phyloP scores from a whole-genome alignment of 202 grass and related monocot genomes.

The Panicum virgatum region DNA sequence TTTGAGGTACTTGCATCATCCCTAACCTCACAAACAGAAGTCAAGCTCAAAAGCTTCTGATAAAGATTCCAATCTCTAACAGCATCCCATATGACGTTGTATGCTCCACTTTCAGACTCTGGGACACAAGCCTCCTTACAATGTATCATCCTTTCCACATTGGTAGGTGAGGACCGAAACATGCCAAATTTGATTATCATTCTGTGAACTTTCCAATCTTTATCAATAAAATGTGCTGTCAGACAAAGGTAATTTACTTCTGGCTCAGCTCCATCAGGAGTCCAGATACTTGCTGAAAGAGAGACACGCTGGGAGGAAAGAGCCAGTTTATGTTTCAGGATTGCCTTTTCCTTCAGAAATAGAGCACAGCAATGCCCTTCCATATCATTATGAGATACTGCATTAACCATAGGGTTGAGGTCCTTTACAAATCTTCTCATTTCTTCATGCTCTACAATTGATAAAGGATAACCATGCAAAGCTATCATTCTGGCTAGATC shows the following conservation, averaged over 20 bases:
- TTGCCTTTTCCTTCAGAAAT: slow-evolving; percentile 55
- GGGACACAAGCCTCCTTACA: slow-evolving; percentile 43
- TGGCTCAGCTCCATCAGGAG: slow-evolving; percentile 38
- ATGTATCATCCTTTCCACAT: slow-evolving; percentile 62
- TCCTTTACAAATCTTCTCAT: slow-evolving; percentile 52
- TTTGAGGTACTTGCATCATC: slow-evolving; percentile 33
- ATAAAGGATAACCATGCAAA: slow-evolving; percentile 53
- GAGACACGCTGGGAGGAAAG: slow-evolving; percentile 37
- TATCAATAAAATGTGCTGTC: slow-evolving; percentile 55
- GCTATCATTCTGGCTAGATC: slow-evolving; percentile 52
- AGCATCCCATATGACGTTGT: slow-evolving; percentile 50
- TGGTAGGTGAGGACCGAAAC: slow-evolving; percentile 48
- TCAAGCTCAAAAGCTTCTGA: slow-evolving; percentile 56
- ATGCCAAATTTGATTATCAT: slow-evolving; percentile 62
- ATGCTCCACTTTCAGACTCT: slow-evolving; percentile 52
- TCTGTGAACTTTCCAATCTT: slow-evolving; percentile 52
- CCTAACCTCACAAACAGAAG: slow-evolving; percentile 49
- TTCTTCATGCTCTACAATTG: slow-evolving; percentile 58
- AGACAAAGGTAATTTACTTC: slow-evolving; percentile 57
- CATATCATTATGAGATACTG: slow-evolving; percentile 37
- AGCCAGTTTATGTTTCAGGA: slow-evolving; percentile 40
- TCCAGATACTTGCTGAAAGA: slow-evolving; percentile 62
- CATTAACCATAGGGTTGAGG: slow-evolving; percentile 38
- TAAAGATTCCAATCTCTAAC: slow-evolving; percentile 61
- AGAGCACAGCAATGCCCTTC: slow-evolving; percentile 49